Evolutionary conservation across 768 basidiomycete genomes (phyloP), one percentile per base, ranked within the genome.

Genomic region (Clavulina sp.): DNA sequence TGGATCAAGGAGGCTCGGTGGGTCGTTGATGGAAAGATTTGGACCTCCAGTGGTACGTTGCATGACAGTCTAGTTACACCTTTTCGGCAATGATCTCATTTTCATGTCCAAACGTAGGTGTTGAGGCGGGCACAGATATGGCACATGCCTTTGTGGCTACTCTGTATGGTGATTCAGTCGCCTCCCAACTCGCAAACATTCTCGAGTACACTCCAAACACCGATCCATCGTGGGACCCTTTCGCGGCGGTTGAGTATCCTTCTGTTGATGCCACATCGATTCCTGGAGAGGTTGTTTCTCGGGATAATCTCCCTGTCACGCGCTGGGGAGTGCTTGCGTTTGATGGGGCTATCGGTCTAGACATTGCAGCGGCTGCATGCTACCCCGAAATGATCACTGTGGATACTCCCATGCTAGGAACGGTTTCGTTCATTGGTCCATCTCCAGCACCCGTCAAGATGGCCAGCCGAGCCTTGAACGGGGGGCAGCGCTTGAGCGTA

Each of bases 31-130:
- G 71, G 68, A 5, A 73, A 73, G 52, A 61, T 72, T 19, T 73
- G 71, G 70, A 69, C 70, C 3, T 68, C 69, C 4, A 70, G 70
- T 0, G 73, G 73, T 0, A 66, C n/a, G n/a, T n/a, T n/a, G n/a
- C n/a, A n/a, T n/a, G n/a, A n/a, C n/a, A n/a, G n/a, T n/a, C n/a
- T n/a, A n/a, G n/a, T n/a, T n/a, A n/a, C n/a, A n/a, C n/a, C n/a
- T n/a, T n/a, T n/a, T n/a, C n/a, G n/a, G n/a, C n/a, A n/a, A n/a
- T n/a, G n/a, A n/a, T n/a, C n/a, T n/a, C n/a, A n/a, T n/a, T n/a
- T n/a, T n/a, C n/a, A n/a, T n/a, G n/a, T n/a, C n/a, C n/a, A n/a
- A n/a, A n/a, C n/a, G n/a, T n/a, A n/a, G n/a, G n/a, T n/a, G n/a
- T 74, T 29, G 68, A 64, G 50, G 71, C 72, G 29, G 71, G 72